These are phyloP conservation scores for Cyclotella sp. DNA, from an alignment of 108 stramenopile genomes.

Conservation along the genomic window DNA sequence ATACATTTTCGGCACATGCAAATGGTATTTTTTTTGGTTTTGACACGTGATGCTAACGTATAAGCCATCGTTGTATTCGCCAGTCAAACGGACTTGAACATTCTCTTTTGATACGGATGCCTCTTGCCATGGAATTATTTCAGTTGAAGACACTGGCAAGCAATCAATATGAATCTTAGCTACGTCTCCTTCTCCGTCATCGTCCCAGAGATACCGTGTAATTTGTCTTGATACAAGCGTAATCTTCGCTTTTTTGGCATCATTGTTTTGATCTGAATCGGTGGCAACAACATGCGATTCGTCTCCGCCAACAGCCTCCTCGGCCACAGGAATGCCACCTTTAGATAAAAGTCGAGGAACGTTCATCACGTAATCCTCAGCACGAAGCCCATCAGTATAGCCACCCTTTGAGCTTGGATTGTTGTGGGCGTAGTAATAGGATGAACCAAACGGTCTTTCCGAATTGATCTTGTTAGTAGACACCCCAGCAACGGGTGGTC, in stretches of 20 bases:
- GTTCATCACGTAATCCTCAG: constrained; percentile 88
- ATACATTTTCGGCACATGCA: constrained; percentile 67
- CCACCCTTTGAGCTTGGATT: constrained; percentile 74
- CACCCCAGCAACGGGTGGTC: constrained; percentile 9
- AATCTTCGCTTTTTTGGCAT: constrained; percentile 13
- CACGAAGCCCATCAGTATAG: constrained; percentile 80
- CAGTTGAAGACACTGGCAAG: constrained; percentile 53
- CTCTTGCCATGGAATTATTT: constrained; percentile 55
- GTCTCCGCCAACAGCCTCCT: constrained; percentile 1
- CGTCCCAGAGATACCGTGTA: constrained; percentile 84
- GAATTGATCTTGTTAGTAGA: constrained; percentile 10
- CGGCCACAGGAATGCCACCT: constrained; percentile 55
- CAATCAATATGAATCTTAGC: constrained; percentile 80
- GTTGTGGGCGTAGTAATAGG: constrained; percentile 87
- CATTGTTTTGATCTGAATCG: constrained; percentile 8
- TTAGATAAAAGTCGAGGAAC: constrained; percentile 71
- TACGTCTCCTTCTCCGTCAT: constrained; percentile 67
- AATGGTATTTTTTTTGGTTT: constrained; percentile 52
- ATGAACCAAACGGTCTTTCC: constrained; percentile 75
- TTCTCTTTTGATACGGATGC: constrained; percentile 34
- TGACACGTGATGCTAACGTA: constrained; percentile 34
- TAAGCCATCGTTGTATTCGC: constrained; percentile 50
- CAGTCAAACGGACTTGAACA: constrained; percentile 55
- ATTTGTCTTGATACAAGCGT: constrained; percentile 46
- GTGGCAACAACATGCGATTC: neutral